Percentiles rank a stretch among this genome's conserved stretches.
Evolutionary conservation across 495 filamentous ascomycete genomes (phyloP).

Genomic region (Hyaloscypha variabilis): DNA sequence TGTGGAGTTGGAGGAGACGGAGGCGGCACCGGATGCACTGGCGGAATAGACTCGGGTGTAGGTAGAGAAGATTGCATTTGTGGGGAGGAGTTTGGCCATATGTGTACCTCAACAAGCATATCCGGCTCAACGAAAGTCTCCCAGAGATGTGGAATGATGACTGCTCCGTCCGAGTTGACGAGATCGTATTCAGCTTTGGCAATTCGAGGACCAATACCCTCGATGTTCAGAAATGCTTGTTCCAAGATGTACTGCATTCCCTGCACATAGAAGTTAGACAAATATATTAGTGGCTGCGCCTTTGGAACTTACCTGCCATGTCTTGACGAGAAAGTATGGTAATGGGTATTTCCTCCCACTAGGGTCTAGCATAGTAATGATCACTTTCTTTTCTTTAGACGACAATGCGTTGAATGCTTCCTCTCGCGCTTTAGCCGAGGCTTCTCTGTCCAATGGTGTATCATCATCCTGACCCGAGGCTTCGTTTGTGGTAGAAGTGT

Average conservation of each 20-base stretch:
- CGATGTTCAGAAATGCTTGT: conserved; percentile 1
- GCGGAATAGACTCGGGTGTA: neutral
- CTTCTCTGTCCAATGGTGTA: neutral
- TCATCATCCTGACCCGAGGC: neutral
- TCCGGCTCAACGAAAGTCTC: conserved; percentile 5
- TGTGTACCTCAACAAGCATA: neutral
- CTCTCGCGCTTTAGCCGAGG: neutral
- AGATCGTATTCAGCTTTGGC: neutral
- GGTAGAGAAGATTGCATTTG: neutral
- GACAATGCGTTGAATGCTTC: neutral
- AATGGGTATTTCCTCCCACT: neutral
- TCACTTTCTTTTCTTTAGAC: neutral
- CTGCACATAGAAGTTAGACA: neutral
- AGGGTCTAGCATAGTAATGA: neutral
- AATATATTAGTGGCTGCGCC: neutral
- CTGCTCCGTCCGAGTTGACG: neutral
- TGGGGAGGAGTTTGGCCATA: neutral
- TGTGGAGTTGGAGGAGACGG: too few relatives aligned
- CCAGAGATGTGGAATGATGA: conserved; percentile 2
- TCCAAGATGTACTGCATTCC: neutral
- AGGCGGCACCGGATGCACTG: too few relatives aligned
- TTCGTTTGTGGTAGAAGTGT: neutral
- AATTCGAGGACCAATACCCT: neutral
- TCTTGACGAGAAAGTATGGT: neutral
- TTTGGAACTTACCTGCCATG: neutral